Evolutionary conservation across 176 grass and related monocot genomes (phyloP).

Genomic region (Luzula sylvatica): DNA sequence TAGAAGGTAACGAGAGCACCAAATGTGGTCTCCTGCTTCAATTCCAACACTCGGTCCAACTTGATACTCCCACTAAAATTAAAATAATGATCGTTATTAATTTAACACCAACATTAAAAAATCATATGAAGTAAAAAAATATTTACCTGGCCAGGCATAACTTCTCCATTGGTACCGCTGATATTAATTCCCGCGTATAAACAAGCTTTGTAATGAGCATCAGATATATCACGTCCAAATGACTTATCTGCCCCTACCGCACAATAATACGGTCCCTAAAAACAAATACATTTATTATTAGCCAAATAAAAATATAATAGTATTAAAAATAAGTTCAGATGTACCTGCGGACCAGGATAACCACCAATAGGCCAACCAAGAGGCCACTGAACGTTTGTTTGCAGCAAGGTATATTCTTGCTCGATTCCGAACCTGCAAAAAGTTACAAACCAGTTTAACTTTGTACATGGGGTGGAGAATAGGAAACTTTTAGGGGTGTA

Average conservation of each 20-base stretch:
- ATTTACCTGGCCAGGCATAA: conserved; percentile 98
- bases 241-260: conserved; percentile 85
- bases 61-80: conserved; percentile 97
- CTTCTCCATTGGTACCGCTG: conserved; percentile 96
- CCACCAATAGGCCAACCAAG: conserved; percentile 98
- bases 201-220: conserved; percentile 99
- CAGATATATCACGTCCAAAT: conserved; percentile 93
- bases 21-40: conserved; percentile 89
- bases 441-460: not conserved
- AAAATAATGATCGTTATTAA: conserved; percentile 24
- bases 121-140: not conserved
- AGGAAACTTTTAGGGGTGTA: not conserved
- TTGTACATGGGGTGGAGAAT: not conserved
- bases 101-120: conserved; percentile 3
- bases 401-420: conserved; percentile 95
- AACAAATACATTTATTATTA: conserved; percentile 5
- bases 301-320: not conserved
- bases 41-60: conserved; percentile 98
- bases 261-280: conserved; percentile 95
- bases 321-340: not conserved
- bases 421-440: conserved; percentile 84
- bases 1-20: conserved; percentile 96
- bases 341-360: conserved; percentile 96
- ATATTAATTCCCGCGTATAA: conserved; percentile 96
- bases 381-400: conserved; percentile 84